Conservation (phyloP, 1,139 yeast species). For the Schizosaccharomyces versatilis region DNA sequence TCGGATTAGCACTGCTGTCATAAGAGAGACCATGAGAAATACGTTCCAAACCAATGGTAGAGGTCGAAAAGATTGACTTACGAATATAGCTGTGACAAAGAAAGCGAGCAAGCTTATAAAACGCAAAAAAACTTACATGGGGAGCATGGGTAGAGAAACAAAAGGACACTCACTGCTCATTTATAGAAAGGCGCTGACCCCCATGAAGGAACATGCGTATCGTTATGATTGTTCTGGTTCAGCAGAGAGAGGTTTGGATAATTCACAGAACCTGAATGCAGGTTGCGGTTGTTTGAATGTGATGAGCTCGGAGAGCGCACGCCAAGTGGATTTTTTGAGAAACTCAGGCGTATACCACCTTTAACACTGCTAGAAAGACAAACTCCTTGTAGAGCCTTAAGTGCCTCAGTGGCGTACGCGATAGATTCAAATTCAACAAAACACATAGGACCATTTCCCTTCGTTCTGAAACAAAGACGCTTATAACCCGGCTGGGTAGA, state of each 20-base stretch:
- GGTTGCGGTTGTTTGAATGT: slow-evolving; percentile 2
- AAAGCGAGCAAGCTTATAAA: too few relatives aligned
- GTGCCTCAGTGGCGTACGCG: slow-evolving; percentile 73
- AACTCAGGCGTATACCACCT: slow-evolving; percentile 85
- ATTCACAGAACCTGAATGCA: slow-evolving; percentile 1
- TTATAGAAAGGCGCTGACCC: background rate
- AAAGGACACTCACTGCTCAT: too few relatives aligned
- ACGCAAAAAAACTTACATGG: too few relatives aligned
- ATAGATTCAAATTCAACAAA: slow-evolving; percentile 96
- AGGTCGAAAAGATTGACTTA: too few relatives aligned
- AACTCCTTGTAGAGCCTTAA: slow-evolving; percentile 81
- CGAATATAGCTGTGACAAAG: too few relatives aligned
- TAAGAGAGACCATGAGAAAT: too few relatives aligned
- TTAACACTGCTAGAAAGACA: slow-evolving; percentile 45
- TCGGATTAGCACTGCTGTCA: too few relatives aligned
- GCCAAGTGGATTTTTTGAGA: slow-evolving; percentile 88
- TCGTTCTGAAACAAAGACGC: slow-evolving; percentile 59
- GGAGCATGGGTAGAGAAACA: too few relatives aligned
- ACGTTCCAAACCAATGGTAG: too few relatives aligned
- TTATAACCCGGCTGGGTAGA: slow-evolving; percentile 83
- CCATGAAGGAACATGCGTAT: background rate
- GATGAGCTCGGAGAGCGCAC: slow-evolving; percentile 29
- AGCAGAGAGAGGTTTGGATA: background rate
- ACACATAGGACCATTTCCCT: slow-evolving; percentile 79
- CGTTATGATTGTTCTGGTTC: background rate